Evolutionary conservation across 345 rosid species (phyloP).

Genomic region (Salix caprea): DNA sequence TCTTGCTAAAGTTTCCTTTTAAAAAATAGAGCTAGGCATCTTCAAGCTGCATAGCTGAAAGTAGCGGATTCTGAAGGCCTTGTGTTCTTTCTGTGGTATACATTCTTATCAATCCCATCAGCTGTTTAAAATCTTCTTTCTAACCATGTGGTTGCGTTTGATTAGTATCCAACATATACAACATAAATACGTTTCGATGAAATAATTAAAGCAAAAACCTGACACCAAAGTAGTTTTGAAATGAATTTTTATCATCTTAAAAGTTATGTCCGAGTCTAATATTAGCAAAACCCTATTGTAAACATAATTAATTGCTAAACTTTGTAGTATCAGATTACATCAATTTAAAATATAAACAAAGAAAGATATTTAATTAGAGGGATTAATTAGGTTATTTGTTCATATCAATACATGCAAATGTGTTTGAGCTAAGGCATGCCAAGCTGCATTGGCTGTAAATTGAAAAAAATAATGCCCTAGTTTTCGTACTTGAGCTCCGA

Average conservation of each 20-base stretch:
- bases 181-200: too few relatives aligned
- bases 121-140: neutral
- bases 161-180: too few relatives aligned
- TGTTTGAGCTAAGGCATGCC: neutral
- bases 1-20: neutral
- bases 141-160: neutral
- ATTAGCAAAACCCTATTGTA: too few relatives aligned
- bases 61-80: neutral
- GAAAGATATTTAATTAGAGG: neutral
- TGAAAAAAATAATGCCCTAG: neutral
- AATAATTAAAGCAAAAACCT: too few relatives aligned
- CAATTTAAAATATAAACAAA: too few relatives aligned
- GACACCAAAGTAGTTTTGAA: too few relatives aligned
- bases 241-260: too few relatives aligned
- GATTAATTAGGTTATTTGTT: neutral
- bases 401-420: neutral
- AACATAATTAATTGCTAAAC: too few relatives aligned
- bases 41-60: neutral
- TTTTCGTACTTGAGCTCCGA: too few relatives aligned
- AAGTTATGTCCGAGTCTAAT: too few relatives aligned
- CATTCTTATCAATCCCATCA: neutral
- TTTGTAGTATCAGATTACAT: too few relatives aligned
- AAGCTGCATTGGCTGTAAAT: neutral
- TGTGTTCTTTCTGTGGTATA: neutral
- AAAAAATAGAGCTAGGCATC: neutral